These are phyloP conservation scores for Fusarium praegraminearum DNA, from an alignment of 2,329 filamentous ascomycete genomes.

Conservation along the genomic window DNA sequence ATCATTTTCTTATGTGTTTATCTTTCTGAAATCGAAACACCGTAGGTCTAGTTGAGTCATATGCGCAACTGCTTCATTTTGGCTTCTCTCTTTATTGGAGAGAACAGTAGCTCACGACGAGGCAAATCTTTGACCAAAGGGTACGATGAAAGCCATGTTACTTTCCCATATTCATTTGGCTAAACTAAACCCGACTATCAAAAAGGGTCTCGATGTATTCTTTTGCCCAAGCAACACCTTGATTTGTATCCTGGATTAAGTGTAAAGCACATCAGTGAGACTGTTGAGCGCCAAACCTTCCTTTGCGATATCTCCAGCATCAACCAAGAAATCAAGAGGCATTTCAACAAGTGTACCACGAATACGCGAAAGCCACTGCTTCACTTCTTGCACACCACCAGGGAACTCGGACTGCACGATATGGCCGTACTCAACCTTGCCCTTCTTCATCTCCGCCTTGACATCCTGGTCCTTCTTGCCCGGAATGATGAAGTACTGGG, in stretches of 20 bases:
- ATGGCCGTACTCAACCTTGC: slow-evolving; percentile 85
- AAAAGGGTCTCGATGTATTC: background rate
- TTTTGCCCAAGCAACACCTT: background rate
- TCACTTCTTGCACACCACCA: slow-evolving; percentile 78
- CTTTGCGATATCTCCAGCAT: slow-evolving; percentile 83
- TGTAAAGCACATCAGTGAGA: slow-evolving; percentile 80
- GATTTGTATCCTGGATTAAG: slow-evolving; percentile 50
- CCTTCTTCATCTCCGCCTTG: slow-evolving; percentile 58
- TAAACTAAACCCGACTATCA: background rate
- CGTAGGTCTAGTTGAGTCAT: background rate
- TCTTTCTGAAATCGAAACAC: background rate
- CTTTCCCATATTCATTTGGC: background rate
- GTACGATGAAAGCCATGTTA: background rate
- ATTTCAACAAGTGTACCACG: slow-evolving; percentile 86
- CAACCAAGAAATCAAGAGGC: slow-evolving; percentile 88
- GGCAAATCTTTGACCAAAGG: background rate
- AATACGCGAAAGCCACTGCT: slow-evolving; percentile 74
- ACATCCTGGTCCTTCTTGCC: slow-evolving; percentile 66
- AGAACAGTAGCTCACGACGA: background rate
- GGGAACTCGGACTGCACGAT: slow-evolving; percentile 84
- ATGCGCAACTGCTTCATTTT: background rate
- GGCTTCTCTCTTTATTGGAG: background rate
- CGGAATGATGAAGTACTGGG: slow-evolving; percentile 72
- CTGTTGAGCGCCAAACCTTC: slow-evolving; percentile 79
- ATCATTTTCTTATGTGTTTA: slow-evolving; percentile 13